These are phyloP conservation scores for Dalbergia cultrata DNA, from an alignment of 306 rosid genomes.

Conservation along the genomic window DNA sequence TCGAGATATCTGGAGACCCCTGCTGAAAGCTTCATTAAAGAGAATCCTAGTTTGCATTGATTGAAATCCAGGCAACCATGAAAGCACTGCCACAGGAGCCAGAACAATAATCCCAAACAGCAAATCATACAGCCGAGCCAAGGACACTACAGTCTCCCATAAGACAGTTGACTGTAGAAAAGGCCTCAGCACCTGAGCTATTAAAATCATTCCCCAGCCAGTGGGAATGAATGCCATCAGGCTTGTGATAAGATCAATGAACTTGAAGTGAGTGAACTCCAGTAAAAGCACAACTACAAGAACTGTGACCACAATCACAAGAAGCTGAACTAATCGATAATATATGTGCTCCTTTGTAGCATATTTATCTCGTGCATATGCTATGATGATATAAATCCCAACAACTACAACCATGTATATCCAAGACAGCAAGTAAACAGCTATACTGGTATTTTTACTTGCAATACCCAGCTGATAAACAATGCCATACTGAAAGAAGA, in stretches of 20 bases:
- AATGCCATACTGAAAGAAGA: slow-evolving; percentile 94
- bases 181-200: slow-evolving; percentile 92
- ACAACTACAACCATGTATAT: slow-evolving; percentile 73
- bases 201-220: slow-evolving; percentile 92
- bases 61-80: slow-evolving; percentile 98
- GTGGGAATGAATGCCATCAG: slow-evolving; percentile 88
- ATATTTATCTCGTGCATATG: slow-evolving; percentile 83
- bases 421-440: slow-evolving; percentile 92
- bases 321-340: slow-evolving; percentile 87
- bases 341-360: slow-evolving; percentile 74
- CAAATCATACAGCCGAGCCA: slow-evolving; percentile 89
- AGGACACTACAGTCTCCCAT: slow-evolving; percentile 87
- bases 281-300: slow-evolving; percentile 70
- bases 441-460: slow-evolving; percentile 55
- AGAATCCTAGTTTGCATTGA: slow-evolving; percentile 97
- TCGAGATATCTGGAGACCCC: slow-evolving; percentile 97
- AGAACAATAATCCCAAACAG: slow-evolving; percentile 81
- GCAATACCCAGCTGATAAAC: slow-evolving; percentile 81
- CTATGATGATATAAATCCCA: slow-evolving; percentile 68
- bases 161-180: slow-evolving; percentile 80
- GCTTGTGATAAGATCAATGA: slow-evolving; percentile 73
- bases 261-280: slow-evolving; percentile 59
- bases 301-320: slow-evolving; percentile 64
- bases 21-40: slow-evolving; percentile 94
- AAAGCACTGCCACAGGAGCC: slow-evolving; percentile 86